These are phyloP conservation scores for Didymellaceae sp. DNA, from an alignment of 2,329 filamentous ascomycete genomes.

Conservation along the genomic window DNA sequence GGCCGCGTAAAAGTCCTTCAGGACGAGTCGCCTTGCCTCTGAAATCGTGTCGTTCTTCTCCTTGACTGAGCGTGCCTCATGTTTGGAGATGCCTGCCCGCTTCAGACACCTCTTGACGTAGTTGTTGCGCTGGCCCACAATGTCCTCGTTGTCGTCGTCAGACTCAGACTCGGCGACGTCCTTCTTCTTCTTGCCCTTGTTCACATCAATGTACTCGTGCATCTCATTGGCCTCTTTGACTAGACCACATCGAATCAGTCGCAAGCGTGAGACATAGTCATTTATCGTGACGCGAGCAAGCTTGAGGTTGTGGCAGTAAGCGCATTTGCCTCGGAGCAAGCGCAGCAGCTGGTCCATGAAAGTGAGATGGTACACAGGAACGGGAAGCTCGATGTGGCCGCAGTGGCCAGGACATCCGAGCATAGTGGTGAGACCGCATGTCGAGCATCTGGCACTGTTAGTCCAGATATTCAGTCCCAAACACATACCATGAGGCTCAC, in stretches of 20 bases:
- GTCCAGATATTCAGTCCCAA: neutral
- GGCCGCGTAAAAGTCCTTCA: slow-evolving; percentile 81
- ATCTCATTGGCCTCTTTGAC: slow-evolving; percentile 68
- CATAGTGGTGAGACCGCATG: slow-evolving; percentile 82
- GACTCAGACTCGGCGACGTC: slow-evolving; percentile 62
- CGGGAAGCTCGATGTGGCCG: slow-evolving; percentile 93
- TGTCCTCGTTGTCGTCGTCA: slow-evolving; percentile 65
- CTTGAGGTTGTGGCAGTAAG: slow-evolving; percentile 88
- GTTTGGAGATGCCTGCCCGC: slow-evolving; percentile 57
- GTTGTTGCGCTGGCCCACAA: slow-evolving; percentile 64
- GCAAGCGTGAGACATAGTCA: slow-evolving; percentile 81
- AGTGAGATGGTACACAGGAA: slow-evolving; percentile 93
- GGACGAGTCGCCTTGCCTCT: slow-evolving; percentile 74
- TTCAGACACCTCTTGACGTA: slow-evolving; percentile 79
- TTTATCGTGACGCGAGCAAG: slow-evolving; percentile 79
- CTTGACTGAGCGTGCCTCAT: slow-evolving; percentile 55
- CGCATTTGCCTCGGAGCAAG: slow-evolving; percentile 83
- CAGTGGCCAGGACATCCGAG: slow-evolving; percentile 85
- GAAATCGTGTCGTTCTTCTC: slow-evolving; percentile 84
- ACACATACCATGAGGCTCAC: slow-evolving; percentile 48
- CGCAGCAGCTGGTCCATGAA: slow-evolving; percentile 93
- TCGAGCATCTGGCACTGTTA: slow-evolving; percentile 62
- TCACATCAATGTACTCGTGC: slow-evolving; percentile 54
- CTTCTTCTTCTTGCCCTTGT: slow-evolving; percentile 47
- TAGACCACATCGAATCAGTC: slow-evolving; percentile 83